Evolutionary conservation across 345 rosid species (phyloP).

Genomic region (Physaria fendleri): DNA sequence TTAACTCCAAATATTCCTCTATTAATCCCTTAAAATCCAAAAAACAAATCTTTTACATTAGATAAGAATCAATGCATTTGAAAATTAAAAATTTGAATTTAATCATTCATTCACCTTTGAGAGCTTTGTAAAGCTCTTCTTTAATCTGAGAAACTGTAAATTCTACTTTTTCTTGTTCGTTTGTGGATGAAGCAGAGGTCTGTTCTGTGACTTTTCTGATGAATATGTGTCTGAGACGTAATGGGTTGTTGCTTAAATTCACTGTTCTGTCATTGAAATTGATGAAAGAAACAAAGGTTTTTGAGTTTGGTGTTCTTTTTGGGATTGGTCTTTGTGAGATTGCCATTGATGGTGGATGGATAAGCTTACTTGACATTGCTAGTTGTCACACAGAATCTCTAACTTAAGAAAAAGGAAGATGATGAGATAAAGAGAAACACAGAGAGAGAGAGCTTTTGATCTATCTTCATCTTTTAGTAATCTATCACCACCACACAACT

Average conservation of each 20-base stretch:
- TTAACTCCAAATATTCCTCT: conserved; percentile 80
- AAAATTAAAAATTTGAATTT: background rate
- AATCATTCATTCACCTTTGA: conserved; percentile 37
- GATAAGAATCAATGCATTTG: background rate
- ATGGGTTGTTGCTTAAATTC: conserved; percentile 15
- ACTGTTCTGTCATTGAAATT: conserved; percentile 12
- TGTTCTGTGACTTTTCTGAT: conserved; percentile 35
- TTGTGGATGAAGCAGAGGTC: conserved; percentile 29
- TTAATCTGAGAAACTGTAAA: conserved; percentile 37
- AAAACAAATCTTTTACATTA: background rate
- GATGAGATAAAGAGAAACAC: background rate
- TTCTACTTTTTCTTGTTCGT: background rate
- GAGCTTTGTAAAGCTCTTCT: conserved; percentile 36
- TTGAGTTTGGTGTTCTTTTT: background rate
- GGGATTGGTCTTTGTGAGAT: conserved; percentile 14
- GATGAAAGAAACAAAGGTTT: conserved; percentile 7
- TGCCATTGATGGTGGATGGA: conserved; percentile 32
- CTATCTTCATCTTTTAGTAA: conserved; percentile 7
- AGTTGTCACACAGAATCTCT: background rate
- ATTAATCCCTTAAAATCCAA: conserved; percentile 38
- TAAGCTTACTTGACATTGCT: conserved; percentile 34
- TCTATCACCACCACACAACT: conserved; percentile 23
- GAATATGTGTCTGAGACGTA: conserved; percentile 26
- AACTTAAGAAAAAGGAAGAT: background rate
- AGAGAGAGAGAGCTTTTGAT: conserved; percentile 11